A percentile compares a stretch with the other conserved stretches of the same genome.
phyloP scores from a whole-genome alignment of 495 filamentous ascomycete genomes.

The Neurospora hispaniola region DNA sequence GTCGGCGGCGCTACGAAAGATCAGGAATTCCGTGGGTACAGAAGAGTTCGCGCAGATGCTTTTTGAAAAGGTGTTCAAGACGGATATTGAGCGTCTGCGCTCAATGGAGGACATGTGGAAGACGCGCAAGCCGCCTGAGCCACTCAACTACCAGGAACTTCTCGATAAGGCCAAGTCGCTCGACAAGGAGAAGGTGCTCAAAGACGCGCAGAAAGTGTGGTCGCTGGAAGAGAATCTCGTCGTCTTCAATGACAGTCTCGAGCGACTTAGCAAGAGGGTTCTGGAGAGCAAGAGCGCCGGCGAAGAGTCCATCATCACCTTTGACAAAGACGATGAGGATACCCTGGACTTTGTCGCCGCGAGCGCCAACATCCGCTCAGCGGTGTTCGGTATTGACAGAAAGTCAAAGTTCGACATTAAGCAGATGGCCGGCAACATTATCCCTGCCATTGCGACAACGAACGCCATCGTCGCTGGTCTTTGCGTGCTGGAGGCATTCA shows the following conservation, averaged over 20 bases:
- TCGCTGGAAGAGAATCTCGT: constrained; percentile 66
- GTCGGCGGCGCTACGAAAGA: constrained; percentile 69
- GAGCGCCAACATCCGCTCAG: constrained; percentile 76
- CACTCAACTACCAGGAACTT: constrained; percentile 52
- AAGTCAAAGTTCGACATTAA: constrained; percentile 96
- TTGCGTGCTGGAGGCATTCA: constrained; percentile 88
- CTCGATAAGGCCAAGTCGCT: constrained; percentile 33
- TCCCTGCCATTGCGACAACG: constrained; percentile 94
- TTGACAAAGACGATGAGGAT: constrained; percentile 96
- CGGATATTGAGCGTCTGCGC: constrained; percentile 74
- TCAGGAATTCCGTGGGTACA: constrained; percentile 73
- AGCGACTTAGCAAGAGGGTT: constrained; percentile 63
- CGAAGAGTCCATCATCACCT: constrained; percentile 56
- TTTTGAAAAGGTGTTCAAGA: constrained; percentile 86
- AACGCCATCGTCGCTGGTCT: constrained; percentile 93
- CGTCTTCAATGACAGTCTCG: constrained; percentile 78
- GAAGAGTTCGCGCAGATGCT: constrained; percentile 68
- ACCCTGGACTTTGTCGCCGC: constrained; percentile 92
- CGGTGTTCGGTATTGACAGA: constrained; percentile 72
- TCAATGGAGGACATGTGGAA: constrained; percentile 98
- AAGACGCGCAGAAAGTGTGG: constrained; percentile 71
- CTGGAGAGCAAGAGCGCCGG: constrained; percentile 43
- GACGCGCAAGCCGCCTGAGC: constrained; percentile 58
- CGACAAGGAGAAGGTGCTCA: constrained; percentile 43
- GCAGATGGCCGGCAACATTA: constrained; percentile 99